A percentile compares a stretch with the other conserved stretches of the same genome.
These are phyloP conservation scores for Russula vinacea DNA, from an alignment of 768 basidiomycete species.

Conservation along the genomic window DNA sequence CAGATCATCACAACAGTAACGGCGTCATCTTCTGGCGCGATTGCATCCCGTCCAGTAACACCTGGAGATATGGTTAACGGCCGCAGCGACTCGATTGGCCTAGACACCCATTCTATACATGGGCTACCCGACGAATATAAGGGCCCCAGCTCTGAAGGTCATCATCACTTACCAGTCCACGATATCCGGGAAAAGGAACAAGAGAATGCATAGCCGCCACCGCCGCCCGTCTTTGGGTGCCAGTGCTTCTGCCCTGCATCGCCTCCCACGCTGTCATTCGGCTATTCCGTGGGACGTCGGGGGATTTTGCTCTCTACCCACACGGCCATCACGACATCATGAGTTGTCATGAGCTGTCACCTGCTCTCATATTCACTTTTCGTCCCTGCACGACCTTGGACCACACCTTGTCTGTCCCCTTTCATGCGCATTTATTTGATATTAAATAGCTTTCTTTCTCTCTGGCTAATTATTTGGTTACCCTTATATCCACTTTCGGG, in stretches of 20 bases:
- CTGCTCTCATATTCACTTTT: neutral
- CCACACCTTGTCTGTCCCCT: slow-evolving; percentile 2
- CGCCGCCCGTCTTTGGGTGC: neutral
- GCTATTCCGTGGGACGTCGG: neutral
- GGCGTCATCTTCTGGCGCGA: slow-evolving; percentile 66
- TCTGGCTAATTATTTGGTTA: slow-evolving; percentile 18
- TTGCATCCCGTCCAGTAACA: slow-evolving; percentile 71
- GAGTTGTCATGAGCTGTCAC: slow-evolving; percentile 7
- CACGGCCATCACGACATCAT: slow-evolving; percentile 10
- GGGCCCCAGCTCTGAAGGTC: slow-evolving; percentile 12
- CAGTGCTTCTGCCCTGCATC: neutral
- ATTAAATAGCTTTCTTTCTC: slow-evolving; percentile 6
- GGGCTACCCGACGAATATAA: slow-evolving; percentile 20
- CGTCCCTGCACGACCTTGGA: slow-evolving; percentile 7
- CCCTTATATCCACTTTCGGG: slow-evolving; percentile 30
- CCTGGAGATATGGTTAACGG: slow-evolving; percentile 37
- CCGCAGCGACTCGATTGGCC: slow-evolving; percentile 28
- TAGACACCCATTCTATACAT: slow-evolving; percentile 8
- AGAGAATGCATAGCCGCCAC: neutral
- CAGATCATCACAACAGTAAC: slow-evolving; percentile 60
- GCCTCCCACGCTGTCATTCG: slow-evolving; percentile 23
- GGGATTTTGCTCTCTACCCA: neutral
- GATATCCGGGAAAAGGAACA: slow-evolving; percentile 18
- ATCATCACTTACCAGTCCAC: slow-evolving; percentile 11
- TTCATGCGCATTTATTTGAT: slow-evolving; percentile 28